These are phyloP conservation scores for Aspergillus phoenicis DNA, from an alignment of 2,329 filamentous ascomycete species.

Conservation along the genomic window DNA sequence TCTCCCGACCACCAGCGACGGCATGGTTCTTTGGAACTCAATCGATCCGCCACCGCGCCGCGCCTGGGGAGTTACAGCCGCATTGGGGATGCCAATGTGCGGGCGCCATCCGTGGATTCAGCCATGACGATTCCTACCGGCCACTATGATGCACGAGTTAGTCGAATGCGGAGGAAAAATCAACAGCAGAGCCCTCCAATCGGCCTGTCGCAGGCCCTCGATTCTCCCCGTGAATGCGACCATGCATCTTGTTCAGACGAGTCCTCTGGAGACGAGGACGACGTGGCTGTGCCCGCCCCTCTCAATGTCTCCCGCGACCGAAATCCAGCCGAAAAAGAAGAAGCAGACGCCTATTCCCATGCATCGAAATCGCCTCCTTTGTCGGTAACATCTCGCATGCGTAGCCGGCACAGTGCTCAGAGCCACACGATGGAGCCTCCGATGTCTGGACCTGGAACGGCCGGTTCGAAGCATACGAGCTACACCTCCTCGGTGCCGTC, in stretches of 20 bases:
- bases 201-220: neutral
- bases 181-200: neutral
- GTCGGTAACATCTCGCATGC: constrained; percentile 43
- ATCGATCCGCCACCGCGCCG: constrained; percentile 11
- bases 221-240: constrained; percentile 15
- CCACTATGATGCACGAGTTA: constrained; percentile 35
- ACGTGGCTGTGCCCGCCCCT: constrained; percentile 13
- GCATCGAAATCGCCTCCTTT: constrained; percentile 39
- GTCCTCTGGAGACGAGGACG: constrained; percentile 30
- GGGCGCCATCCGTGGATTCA: constrained; percentile 17
- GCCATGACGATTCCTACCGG: constrained; percentile 30
- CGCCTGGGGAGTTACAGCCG: neutral
- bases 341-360: constrained; percentile 26
- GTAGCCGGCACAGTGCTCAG: constrained; percentile 34
- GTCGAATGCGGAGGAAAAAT: constrained; percentile 19
- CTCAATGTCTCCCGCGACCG: constrained; percentile 2
- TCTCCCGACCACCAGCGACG: constrained; percentile 16
- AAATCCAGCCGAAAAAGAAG: constrained; percentile 8
- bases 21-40: constrained; percentile 16
- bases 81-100: neutral
- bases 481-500: constrained; percentile 35
- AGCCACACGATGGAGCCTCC: constrained; percentile 33
- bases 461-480: constrained; percentile 38
- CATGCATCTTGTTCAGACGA: constrained; percentile 14
- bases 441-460: constrained; percentile 29